Evolutionary conservation across 768 basidiomycete species (phyloP), one percentile per base, ranked within the genome.

Genomic region (Trametes cubensis): DNA sequence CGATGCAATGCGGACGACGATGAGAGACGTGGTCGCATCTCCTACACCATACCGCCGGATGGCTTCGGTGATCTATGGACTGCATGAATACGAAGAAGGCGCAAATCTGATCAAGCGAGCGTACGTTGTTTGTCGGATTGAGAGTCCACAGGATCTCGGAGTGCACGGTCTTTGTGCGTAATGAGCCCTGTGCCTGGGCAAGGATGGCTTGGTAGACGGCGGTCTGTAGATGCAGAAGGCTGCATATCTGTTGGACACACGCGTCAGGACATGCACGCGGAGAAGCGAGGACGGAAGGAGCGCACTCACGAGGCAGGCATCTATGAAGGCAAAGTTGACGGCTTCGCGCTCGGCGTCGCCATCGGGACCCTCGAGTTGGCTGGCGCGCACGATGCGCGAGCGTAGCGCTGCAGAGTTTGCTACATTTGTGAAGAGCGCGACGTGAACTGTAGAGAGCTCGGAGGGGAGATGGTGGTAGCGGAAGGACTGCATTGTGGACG

Each of bases 291-390:
- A 39, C 21, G 52, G 75, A 13, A 10, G 34, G 28, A 66, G 6
- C n/a, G 26, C 18, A 74, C 90, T 63, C 64, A 96, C 94, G 70
- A 94, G 82, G 39, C 79, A 80, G 21, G 92, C 93, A 72, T 98
- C 90, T 70, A 98, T 79, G 74, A 98, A 98, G 0, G 91, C 90
- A 76, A 92, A 97, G 69, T 95, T 92, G 67, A 97, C 83, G n/a
- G 83, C 83, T 28, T 84, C 85, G 54, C 92, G 83, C 68, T 92
- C 89, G 15, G 66, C 68, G 26, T 91, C 85, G 20, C 93, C 92
- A 7, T 81, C 79, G 1, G 72, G 73, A 0, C 88, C 90, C 18
- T 78, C 72, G 45, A 84, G 75, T 11, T 80, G 81, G 3, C 92
- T 82, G 0, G 94, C 94, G 6, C 77, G 76, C 52, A 95, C 80